These are phyloP conservation scores for Microthyrium microscopicum DNA, from an alignment of 2,329 filamentous ascomycete genomes.

Conservation along the genomic window DNA sequence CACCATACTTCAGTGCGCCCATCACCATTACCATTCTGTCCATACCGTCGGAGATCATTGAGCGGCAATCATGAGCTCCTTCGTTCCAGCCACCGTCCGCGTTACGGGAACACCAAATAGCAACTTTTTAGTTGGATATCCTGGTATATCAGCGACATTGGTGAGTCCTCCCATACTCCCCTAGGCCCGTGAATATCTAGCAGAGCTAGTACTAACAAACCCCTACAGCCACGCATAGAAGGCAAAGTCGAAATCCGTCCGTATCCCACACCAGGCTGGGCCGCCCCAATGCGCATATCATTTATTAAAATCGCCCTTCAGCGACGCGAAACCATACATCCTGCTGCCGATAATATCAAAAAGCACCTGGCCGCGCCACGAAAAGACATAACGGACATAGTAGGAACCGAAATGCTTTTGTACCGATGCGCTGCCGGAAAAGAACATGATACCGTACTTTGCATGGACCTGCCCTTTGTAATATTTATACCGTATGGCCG, in stretches of 20 bases:
- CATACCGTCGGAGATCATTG: neutral
- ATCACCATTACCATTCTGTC: neutral
- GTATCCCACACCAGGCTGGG: slow-evolving; percentile 69
- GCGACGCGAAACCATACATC: slow-evolving; percentile 89
- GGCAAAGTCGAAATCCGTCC: slow-evolving; percentile 93
- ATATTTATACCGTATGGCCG: slow-evolving; percentile 93
- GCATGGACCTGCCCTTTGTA: slow-evolving; percentile 95
- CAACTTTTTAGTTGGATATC: slow-evolving; percentile 91
- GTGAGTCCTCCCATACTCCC: slow-evolving; percentile 38
- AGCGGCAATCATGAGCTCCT: neutral
- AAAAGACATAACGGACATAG: slow-evolving; percentile 79
- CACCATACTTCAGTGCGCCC: no score
- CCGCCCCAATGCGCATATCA: slow-evolving; percentile 78
- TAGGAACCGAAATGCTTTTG: slow-evolving; percentile 87
- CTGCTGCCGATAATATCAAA: slow-evolving; percentile 81
- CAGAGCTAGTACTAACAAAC: neutral
- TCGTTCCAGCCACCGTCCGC: slow-evolving; percentile 59
- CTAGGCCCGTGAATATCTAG: neutral
- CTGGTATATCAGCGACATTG: slow-evolving; percentile 91
- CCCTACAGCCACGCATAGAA: slow-evolving; percentile 72
- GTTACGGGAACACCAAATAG: slow-evolving; percentile 95
- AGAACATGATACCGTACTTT: slow-evolving; percentile 75
- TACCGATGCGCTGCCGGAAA: slow-evolving; percentile 73
- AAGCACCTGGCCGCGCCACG: slow-evolving; percentile 81
- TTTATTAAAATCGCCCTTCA: slow-evolving; percentile 89